A percentile compares a stretch with the other conserved stretches of the same genome.
phyloP scores from a whole-genome alignment of 345 rosid genomes.

The Streptanthus diversifolius region DNA sequence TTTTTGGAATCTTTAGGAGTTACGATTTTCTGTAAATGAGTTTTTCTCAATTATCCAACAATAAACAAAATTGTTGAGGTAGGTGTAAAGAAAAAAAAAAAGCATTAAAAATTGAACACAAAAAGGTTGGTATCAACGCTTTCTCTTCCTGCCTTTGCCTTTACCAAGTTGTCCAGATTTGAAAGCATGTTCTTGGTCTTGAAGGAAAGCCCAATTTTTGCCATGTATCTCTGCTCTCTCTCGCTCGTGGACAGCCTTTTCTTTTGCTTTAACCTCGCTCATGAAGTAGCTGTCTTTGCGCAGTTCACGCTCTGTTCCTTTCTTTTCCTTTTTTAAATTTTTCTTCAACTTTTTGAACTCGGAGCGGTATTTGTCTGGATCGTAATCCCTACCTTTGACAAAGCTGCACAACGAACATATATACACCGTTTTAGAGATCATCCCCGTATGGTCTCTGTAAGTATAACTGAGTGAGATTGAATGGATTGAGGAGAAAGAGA shows the following conservation, averaged over 20 bases:
- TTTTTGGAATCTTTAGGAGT: background rate
- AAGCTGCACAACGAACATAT: slow-evolving; percentile 57
- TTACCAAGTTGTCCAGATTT: slow-evolving; percentile 88
- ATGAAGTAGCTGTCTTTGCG: slow-evolving; percentile 59
- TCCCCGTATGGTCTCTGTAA: background rate
- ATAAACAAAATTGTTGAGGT: slow-evolving; percentile 16
- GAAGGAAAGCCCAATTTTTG: slow-evolving; percentile 71
- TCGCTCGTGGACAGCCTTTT: slow-evolving; percentile 43
- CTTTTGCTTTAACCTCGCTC: slow-evolving; percentile 53
- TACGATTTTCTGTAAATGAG: slow-evolving; percentile 22
- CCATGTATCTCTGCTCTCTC: slow-evolving; percentile 76
- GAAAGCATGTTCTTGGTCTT: slow-evolving; percentile 85
- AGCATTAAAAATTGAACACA: background rate
- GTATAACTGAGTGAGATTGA: background rate
- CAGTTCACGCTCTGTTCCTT: slow-evolving; percentile 78
- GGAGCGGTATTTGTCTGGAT: slow-evolving; percentile 75
- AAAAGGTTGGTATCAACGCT: slow-evolving; percentile 15
- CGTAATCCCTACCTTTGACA: slow-evolving; percentile 83
- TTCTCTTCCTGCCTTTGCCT: slow-evolving; percentile 48
- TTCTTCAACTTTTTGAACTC: slow-evolving; percentile 67
- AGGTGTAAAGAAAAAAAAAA: background rate
- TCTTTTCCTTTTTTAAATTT: slow-evolving; percentile 51
- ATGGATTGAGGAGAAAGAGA: background rate
- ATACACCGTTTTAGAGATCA: background rate
- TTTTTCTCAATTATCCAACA: slow-evolving; percentile 5